Percentiles rank a stretch among this genome's conserved stretches.
Conservation (phyloP, 179 eudicot genomes). For the Pouteria campechiana region DNA sequence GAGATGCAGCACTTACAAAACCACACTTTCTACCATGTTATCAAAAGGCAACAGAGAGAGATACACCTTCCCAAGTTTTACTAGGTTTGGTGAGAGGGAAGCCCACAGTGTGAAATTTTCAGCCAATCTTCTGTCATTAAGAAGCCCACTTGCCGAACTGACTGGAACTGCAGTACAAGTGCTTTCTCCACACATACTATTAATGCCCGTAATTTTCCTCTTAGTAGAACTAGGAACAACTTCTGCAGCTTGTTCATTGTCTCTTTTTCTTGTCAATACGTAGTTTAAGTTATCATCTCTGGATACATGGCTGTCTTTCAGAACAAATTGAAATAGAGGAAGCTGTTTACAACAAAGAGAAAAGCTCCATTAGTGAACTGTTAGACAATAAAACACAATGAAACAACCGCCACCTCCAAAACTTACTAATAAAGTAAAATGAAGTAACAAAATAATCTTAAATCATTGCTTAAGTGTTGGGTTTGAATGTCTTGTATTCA, state of each 20-base stretch:
- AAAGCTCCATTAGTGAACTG: too few species aligned
- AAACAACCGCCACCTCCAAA: too few species aligned
- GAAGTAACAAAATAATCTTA: too few species aligned
- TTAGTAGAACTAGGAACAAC: conserved; percentile 8
- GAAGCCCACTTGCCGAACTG: background rate
- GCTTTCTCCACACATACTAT: conserved; percentile 5
- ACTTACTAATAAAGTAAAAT: too few species aligned
- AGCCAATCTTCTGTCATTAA: conserved; percentile 10
- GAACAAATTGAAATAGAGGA: conserved; percentile 13
- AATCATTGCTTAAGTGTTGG: too few species aligned
- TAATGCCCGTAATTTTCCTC: conserved; percentile 7
- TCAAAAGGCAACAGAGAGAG: background rate
- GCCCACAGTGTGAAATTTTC: conserved; percentile 28
- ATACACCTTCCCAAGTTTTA: conserved; percentile 35
- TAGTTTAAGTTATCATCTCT: conserved; percentile 25
- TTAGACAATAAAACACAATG: too few species aligned
- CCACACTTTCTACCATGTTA: background rate
- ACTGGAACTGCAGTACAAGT: background rate
- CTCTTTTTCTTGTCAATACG: conserved; percentile 14
- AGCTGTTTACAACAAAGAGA: background rate
- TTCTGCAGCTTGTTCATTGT: conserved; percentile 1
- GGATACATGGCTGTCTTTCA: conserved; percentile 24
- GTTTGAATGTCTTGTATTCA: too few species aligned
- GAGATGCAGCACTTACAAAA: background rate
- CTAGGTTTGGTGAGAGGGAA: conserved; percentile 25